Base-by-base conservation (phyloP, 2,329 filamentous ascomycete species). In the Eurotiales sp. region DNA sequence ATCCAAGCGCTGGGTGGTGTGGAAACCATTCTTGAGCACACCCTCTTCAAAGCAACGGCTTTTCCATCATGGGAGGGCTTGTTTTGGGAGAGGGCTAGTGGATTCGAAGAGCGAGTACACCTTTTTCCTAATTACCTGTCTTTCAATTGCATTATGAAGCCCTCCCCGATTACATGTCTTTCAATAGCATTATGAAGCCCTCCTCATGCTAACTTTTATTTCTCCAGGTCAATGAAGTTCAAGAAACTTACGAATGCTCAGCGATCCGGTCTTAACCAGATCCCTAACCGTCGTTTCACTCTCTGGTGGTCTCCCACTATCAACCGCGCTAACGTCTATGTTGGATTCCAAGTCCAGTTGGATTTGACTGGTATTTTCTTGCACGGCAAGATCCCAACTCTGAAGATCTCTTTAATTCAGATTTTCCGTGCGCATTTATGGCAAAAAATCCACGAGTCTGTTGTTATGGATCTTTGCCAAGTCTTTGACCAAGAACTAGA, bases 341-440 rank as follows among this genome's bases (percentile, higher is more conserved):
- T 99, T 58, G 93, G 93, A 85, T 99, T 99, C 86, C 92, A 97
- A 67, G 93, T 99, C 25, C 93, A 99, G 65, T 81, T 99, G 46
- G 93, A 99, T 80, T 75, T 99, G 51, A 99, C 95, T 1, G 93
- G 93, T 68, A 99, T 99, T 55, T 99, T 99, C 83, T 79, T 99
- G 66, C 95, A 99, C 76, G 93, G 93, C 62, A 99, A 99, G 74
- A 99, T 99, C 52, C 95, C 93, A 0, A 99, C 93, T 0, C 74
- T 99, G 39, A 99, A 99, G 75, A 99, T 99, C 56, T 96, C 91
- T 0, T 77, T 99, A 49, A 99, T 99, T 55, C 93, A 99, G 68
- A 99, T 99, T 62, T 99, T 99, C 88, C 86, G 93, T 68, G 93
- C 95, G 47, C 93, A 99, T 82, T 85, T 99, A 77, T 99, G 93